phyloP scores from a whole-genome alignment of 371 early-diverging fungal species.

The Mortierella sp. region DNA sequence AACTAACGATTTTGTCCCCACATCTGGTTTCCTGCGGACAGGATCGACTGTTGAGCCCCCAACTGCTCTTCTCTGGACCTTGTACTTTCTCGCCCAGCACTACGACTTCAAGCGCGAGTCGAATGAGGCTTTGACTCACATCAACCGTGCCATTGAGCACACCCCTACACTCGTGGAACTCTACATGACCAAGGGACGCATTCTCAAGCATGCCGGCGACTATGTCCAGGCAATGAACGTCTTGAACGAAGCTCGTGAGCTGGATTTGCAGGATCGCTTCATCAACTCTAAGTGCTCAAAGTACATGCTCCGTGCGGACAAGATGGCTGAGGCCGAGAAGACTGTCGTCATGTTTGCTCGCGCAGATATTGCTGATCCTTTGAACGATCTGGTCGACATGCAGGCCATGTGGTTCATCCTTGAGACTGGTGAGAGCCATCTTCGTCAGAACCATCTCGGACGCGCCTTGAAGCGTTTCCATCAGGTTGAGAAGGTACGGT shows the following conservation, averaged over 20 bases:
- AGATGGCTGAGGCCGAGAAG: constrained; percentile 87
- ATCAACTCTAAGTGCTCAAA: constrained; percentile 96
- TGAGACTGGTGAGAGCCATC: constrained; percentile 81
- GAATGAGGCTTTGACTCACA: constrained; percentile 77
- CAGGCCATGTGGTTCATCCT: constrained; percentile 92
- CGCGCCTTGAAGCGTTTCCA: constrained; percentile 91
- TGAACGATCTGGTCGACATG: constrained; percentile 91
- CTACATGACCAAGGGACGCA: constrained; percentile 93
- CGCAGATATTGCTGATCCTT: constrained; percentile 78
- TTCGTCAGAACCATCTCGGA: constrained; percentile 79
- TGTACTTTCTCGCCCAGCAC: constrained; percentile 92
- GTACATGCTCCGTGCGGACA: constrained; percentile 90
- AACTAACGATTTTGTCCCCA: not conserved
- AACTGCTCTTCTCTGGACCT: constrained; percentile 88
- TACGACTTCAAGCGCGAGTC: constrained; percentile 78
- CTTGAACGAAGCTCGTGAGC: constrained; percentile 90
- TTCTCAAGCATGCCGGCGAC: constrained; percentile 93
- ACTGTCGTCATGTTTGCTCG: constrained; percentile 87
- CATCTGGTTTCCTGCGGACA: constrained; percentile 14
- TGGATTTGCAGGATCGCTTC: constrained; percentile 96
- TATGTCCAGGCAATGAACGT: constrained; percentile 71
- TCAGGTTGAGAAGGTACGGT: constrained; percentile 77
- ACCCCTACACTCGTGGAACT: constrained; percentile 93
- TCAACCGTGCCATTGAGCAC: constrained; percentile 87
- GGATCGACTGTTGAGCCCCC: constrained; percentile 75